Conservation (phyloP, 1,139 yeast species). For the Hanseniaspora uvarum region DNA sequence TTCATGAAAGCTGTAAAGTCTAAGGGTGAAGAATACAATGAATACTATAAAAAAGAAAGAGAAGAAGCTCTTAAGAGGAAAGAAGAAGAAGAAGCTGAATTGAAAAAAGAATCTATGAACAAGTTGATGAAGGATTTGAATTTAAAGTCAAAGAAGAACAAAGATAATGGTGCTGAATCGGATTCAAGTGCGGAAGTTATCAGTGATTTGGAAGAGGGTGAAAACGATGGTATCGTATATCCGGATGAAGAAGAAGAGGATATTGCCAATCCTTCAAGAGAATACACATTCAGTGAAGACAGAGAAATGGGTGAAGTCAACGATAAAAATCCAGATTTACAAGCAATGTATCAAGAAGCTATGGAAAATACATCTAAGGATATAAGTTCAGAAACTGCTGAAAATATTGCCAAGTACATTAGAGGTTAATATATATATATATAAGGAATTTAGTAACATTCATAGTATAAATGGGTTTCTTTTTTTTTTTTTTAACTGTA, state of each 20-base stretch:
- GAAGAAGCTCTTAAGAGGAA: constrained; percentile 70
- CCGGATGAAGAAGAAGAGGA: constrained; percentile 54
- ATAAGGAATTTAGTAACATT: neutral
- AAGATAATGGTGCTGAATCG: constrained; percentile 21
- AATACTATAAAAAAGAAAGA: constrained; percentile 74
- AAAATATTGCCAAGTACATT: constrained; percentile 58
- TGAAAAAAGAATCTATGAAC: constrained; percentile 61
- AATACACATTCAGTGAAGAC: constrained; percentile 65
- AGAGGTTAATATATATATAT: constrained; percentile 26
- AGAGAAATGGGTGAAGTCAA: constrained; percentile 48
- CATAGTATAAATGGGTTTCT: too few species aligned
- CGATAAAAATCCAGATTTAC: constrained; percentile 44
- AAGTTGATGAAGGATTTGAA: constrained; percentile 79
- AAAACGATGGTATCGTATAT: constrained; percentile 50
- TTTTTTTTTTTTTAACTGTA: constrained; percentile 40
- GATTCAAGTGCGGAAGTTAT: constrained; percentile 51
- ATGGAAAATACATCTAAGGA: constrained; percentile 53
- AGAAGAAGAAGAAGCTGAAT: constrained; percentile 60
- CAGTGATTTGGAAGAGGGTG: constrained; percentile 56
- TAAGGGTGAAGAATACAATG: constrained; percentile 80
- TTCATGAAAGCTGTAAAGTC: constrained; percentile 71
- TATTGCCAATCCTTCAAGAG: constrained; percentile 56
- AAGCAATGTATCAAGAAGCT: constrained; percentile 63
- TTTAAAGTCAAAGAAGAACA: constrained; percentile 36
- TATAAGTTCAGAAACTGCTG: constrained; percentile 58